phyloP scores from a whole-genome alignment of 2,329 filamentous ascomycete genomes.

The Pseudofabraea citricarpa region DNA sequence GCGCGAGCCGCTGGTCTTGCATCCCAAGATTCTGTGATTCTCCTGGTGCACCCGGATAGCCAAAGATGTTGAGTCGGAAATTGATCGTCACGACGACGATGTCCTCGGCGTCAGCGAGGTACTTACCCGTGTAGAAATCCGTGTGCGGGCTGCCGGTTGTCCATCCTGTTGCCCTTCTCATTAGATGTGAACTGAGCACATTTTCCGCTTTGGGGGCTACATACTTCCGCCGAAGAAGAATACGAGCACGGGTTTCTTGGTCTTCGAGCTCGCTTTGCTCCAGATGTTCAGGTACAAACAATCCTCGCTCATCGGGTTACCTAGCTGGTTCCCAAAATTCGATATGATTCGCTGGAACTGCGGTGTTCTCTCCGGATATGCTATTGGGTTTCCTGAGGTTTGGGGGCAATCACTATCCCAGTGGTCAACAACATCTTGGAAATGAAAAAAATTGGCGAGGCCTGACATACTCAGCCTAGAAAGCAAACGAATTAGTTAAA shows the following conservation, averaged over 20 bases:
- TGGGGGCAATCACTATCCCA: not conserved
- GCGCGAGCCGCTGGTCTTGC: constrained; percentile 50
- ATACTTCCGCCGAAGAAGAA: constrained; percentile 38
- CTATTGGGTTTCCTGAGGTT: not conserved
- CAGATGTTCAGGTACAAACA: constrained; percentile 31
- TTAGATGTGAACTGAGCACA: no score
- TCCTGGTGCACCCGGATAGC: not conserved
- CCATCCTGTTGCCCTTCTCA: no score
- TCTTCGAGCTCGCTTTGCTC: constrained; percentile 20
- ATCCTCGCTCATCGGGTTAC: constrained; percentile 21
- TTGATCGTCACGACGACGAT: constrained; percentile 38
- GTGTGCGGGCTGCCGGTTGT: constrained; percentile 30
- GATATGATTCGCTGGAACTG: not conserved
- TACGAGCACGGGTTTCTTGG: constrained; percentile 33
- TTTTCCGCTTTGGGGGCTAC: no score
- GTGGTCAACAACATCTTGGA: not conserved
- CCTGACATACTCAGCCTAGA: not conserved
- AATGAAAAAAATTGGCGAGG: not conserved
- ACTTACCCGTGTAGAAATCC: constrained; percentile 35
- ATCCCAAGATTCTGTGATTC: constrained; percentile 36
- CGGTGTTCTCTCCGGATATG: not conserved
- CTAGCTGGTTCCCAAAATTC: not conserved
- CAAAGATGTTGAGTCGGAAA: not conserved
- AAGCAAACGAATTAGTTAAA: not conserved
- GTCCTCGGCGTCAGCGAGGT: constrained; percentile 35